Evolutionary conservation across 495 filamentous ascomycete species (phyloP), one percentile per base, ranked within the genome.

Genomic region (Tuber magnatum): DNA sequence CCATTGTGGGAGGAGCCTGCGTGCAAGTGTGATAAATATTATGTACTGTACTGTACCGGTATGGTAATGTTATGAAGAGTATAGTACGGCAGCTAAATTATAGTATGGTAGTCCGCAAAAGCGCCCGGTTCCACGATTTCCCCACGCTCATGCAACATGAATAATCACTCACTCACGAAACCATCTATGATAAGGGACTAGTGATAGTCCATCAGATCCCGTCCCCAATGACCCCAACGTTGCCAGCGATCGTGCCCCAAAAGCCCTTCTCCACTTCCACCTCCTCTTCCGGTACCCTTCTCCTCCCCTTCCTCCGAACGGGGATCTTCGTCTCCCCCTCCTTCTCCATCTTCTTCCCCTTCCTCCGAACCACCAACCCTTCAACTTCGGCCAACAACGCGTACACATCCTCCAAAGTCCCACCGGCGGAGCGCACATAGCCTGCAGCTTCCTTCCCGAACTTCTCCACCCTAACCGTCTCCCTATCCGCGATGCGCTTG

Each of bases 181-280:
- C 3, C 22, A 48, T 51, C 24, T 28, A 38, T 41, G 24, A 40
- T 40, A 61, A 65, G 61, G 44, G 18, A 22, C 65, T 5, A 48
- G 39, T 8, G 65, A 72, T 61, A 28, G 32, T 44, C 4, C 32
- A 46, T 78, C n/a, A 82, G 71, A 80, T 82, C 20, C 80, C 80
- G 70, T 82, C 80, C n/a, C 80, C 80, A 56, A 81, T 82, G 71
- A 82, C 80, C 1, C 80, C 80, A 10, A 82, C 80, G 8, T 72
- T 73, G 7, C 80, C 80, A 24, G 77, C 80, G 4, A 82, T 70
- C 10, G 46, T 71, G 18, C 74, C 80, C 80, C 80, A 82, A 35
- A 81, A 40, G 39, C 80, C 79, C 75, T 81, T 80, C 42, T 76
- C 76, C 40, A 18, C 68, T 56, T 32, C 41, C 7, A 74, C 77